Evolutionary conservation across 331 rosid genomes (phyloP), one percentile per base, ranked within the genome.

Genomic region (Arachis monticola): DNA sequence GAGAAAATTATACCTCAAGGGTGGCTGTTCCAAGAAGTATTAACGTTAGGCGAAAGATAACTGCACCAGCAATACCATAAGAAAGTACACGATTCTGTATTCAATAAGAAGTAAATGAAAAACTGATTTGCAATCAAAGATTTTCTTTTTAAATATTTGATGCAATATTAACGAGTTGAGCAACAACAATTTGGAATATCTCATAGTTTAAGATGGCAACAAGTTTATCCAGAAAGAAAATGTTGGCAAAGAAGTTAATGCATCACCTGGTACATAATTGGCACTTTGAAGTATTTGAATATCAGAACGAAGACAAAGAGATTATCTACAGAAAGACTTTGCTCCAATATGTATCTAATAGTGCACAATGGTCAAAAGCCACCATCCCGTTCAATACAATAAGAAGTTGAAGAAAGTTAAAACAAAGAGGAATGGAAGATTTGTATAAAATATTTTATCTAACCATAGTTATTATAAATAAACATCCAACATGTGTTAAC

Each of bases 291-390:
- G 86, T 88, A 94, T 69, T 88, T 94, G 86, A 94, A 94, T 77
- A 90, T 73, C 69, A 92, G 80, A 90, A 92, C 97, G 85, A 94
- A 94, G 81, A 94, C 92, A 80, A 90, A 94, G 60, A 94, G 88
- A 72, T 94, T 92, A 76, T 94, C 99, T 72, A 94, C 97, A 5
- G 97, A 94, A 83, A 94, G 88, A 82, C 99, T 94, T 80, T 94
- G 99, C 89, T 94, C 99, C 87, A 92, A 83, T 53, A 94, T 65
- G 72, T 94, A 94, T 81, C 98, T 94, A 85, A 60, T 73, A 64
- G 67, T 50, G 62, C 62, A 83, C 11, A 70, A 55, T 75, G 52
- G 59, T 57, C 52, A 63, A 31, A 47, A 42, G 74, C 72, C 82
- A 78, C 5, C 9, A n/a, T 40, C 45, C 48, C 13, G 61, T 44